Evolutionary conservation across 768 basidiomycete genomes (phyloP).

Genomic region (Cyclocybe cylindracea): DNA sequence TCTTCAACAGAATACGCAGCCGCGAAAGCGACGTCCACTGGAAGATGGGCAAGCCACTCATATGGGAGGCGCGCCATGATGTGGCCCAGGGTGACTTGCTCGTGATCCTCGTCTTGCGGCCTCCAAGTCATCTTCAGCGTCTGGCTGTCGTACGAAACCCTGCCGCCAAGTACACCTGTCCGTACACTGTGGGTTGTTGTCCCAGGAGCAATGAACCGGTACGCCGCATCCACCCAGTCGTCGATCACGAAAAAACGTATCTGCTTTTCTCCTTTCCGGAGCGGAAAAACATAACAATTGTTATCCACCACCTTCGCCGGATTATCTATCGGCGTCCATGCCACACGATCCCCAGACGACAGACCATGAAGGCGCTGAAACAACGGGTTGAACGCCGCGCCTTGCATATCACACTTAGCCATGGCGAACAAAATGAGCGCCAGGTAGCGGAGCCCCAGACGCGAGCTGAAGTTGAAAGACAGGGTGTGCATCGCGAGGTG

Average conservation of each 20-base stretch:
- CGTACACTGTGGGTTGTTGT: neutral
- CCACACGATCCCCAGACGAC: neutral
- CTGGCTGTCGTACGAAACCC: neutral
- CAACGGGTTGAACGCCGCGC: neutral
- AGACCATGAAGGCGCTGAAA: neutral
- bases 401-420: neutral
- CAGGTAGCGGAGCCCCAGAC: neutral
- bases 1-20: neutral
- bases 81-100: neutral
- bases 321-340: no score
- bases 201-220: neutral
- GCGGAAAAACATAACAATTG: neutral
- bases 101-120: neutral
- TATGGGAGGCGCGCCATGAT: neutral
- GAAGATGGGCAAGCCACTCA: neutral
- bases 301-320: neutral
- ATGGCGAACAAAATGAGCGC: neutral
- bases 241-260: neutral
- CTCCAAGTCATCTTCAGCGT: neutral
- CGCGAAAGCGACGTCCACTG: neutral
- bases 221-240: neutral
- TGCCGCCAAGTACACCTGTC: neutral
- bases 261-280: neutral
- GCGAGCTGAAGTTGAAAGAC: neutral
- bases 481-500: neutral